A percentile compares a stretch with the other conserved stretches of the same genome.
Evolutionary conservation across 2,329 filamentous ascomycete species (phyloP).

Genomic region (Canariomyces notabilis): DNA sequence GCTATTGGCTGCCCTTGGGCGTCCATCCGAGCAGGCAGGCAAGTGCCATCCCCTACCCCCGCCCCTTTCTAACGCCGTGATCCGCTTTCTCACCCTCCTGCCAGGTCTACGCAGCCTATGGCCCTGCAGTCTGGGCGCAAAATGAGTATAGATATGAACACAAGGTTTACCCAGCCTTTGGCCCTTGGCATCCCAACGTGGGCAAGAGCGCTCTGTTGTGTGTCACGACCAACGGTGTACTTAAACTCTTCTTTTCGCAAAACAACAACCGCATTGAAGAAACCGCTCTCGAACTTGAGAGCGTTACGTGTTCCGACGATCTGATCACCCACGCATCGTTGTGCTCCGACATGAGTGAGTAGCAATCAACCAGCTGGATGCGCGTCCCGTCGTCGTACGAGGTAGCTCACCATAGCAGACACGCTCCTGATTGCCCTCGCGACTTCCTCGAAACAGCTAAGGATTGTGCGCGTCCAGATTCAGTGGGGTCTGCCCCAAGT

Average conservation of each 20-base stretch:
- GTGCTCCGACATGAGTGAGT: constrained; percentile 66
- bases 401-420: constrained; percentile 32
- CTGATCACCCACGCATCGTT: constrained; percentile 76
- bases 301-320: constrained; percentile 65
- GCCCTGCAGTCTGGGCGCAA: constrained; percentile 59
- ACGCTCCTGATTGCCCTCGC: constrained; percentile 61
- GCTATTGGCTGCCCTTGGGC: constrained; percentile 72
- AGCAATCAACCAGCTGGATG: not conserved
- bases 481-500: constrained; percentile 64
- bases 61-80: no score
- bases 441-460: constrained; percentile 66
- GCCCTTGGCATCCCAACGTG: constrained; percentile 67
- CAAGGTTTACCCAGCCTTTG: constrained; percentile 59
- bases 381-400: constrained; percentile 13
- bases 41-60: constrained; percentile 9
- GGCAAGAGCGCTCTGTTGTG: constrained; percentile 70
- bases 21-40: constrained; percentile 42
- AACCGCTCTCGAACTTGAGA: constrained; percentile 67
- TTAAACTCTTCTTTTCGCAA: constrained; percentile 75
- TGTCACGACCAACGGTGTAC: constrained; percentile 66
- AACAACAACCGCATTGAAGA: constrained; percentile 68
- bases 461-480: constrained; percentile 67
- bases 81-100: not conserved
- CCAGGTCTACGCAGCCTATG: constrained; percentile 46
- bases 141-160: constrained; percentile 65